Evolutionary conservation across 305 asterid species (phyloP).

Genomic region (Lippia alba): DNA sequence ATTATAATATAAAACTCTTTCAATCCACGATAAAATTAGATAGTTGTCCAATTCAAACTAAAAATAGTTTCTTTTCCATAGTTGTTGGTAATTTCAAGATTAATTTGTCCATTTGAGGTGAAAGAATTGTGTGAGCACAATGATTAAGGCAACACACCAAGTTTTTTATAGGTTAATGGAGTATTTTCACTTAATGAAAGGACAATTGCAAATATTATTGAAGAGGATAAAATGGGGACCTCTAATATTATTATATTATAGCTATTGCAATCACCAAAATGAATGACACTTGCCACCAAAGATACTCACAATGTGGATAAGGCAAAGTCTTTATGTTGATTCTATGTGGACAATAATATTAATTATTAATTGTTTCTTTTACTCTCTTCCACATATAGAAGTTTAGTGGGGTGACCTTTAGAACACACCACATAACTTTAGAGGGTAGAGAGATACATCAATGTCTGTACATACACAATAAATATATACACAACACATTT

Average conservation of each 20-base stretch:
- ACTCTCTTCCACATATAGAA: neutral
- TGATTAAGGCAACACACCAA: conserved; percentile 18
- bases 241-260: neutral
- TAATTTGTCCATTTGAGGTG: neutral
- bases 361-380: neutral
- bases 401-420: neutral
- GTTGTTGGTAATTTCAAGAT: neutral
- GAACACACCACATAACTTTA: neutral
- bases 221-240: conserved; percentile 29
- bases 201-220: conserved; percentile 18
- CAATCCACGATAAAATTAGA: too few species aligned
- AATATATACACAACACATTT: neutral
- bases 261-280: neutral
- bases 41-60: neutral
- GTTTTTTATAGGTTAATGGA: conserved; percentile 2
- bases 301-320: conserved; percentile 26
- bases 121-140: neutral
- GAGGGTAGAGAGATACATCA: neutral
- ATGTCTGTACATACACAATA: neutral
- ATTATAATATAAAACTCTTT: too few species aligned
- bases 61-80: neutral
- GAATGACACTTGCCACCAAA: conserved; percentile 19
- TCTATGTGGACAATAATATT: neutral
- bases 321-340: neutral
- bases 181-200: conserved; percentile 21